Percentiles rank a stretch among this genome's conserved stretches.
Evolutionary conservation across 768 basidiomycete species (phyloP).

Genomic region (Phanerodontia chrysosporium): DNA sequence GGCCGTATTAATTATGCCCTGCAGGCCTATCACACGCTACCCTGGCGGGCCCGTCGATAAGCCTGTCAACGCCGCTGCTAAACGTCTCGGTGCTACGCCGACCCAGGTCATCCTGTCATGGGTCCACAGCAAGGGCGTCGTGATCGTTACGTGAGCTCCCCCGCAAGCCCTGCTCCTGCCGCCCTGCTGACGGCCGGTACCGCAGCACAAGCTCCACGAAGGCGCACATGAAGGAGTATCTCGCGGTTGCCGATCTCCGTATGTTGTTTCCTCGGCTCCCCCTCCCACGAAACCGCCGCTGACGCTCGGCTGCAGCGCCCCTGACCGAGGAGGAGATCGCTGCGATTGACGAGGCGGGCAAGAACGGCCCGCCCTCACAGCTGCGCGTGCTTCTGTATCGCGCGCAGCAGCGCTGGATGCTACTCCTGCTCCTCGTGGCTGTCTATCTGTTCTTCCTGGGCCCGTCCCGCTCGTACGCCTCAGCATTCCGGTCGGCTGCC

Average conservation of each 20-base stretch:
- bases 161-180: neutral
- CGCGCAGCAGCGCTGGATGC: neutral
- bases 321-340: conserved; percentile 55
- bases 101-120: conserved; percentile 69
- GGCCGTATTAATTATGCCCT: neutral
- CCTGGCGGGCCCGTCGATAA: conserved; percentile 65
- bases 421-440: neutral
- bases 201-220: conserved; percentile 56
- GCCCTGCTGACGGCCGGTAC: too few relatives aligned
- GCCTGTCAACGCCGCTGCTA: conserved; percentile 48
- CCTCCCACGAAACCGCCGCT: conserved; percentile 1
- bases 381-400: neutral
- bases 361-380: conserved; percentile 39
- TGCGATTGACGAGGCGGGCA: conserved; percentile 62
- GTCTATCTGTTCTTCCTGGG: neutral
- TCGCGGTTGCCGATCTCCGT: conserved; percentile 59
- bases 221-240: conserved; percentile 61
- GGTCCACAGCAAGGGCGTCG: conserved; percentile 62
- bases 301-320: conserved; percentile 31
- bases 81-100: conserved; percentile 48
- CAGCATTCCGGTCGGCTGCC: neutral
- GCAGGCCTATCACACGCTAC: conserved; percentile 51
- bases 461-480: neutral
- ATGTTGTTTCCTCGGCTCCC: conserved; percentile 1
- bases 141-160: conserved; percentile 53